These are phyloP conservation scores for Phytophthora pini DNA, from an alignment of 352 stramenopile genomes.

Conservation along the genomic window DNA sequence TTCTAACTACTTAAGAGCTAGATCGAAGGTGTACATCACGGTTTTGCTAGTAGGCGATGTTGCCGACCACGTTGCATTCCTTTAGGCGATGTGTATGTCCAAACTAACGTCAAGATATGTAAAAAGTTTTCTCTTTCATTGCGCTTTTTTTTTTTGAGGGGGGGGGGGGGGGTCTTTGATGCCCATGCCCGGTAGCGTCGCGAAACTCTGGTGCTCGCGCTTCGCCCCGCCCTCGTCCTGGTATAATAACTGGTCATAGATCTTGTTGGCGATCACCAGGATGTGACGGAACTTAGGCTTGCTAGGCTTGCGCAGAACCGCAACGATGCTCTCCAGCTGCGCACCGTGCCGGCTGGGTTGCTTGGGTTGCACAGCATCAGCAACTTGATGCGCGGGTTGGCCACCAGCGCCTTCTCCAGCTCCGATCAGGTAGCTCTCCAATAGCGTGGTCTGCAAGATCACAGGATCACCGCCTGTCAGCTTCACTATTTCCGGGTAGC, in stretches of 20 bases:
- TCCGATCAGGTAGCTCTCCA: too few species aligned
- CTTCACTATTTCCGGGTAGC: too few species aligned
- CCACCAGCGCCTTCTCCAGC: background rate
- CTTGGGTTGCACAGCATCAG: constrained; percentile 97
- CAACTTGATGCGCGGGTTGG: constrained; percentile 77
- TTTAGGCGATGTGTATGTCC: constrained; percentile 18
- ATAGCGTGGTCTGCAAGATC: too few species aligned
- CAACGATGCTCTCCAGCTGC: constrained; percentile 63
- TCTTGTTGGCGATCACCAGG: constrained; percentile 93
- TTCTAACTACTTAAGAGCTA: constrained; percentile 25
- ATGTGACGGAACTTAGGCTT: constrained; percentile 79
- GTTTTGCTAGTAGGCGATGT: constrained; percentile 29
- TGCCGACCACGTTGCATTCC: constrained; percentile 12
- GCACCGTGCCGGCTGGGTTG: constrained; percentile 93
- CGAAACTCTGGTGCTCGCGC: too few species aligned
- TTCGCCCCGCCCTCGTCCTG: too few species aligned
- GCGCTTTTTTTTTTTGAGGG: too few species aligned
- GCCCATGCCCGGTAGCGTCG: too few species aligned
- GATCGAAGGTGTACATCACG: background rate
- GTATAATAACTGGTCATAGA: constrained; percentile 89
- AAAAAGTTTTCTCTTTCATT: constrained; percentile 5
- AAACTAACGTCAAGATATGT: constrained; percentile 22
- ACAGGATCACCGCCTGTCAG: too few species aligned
- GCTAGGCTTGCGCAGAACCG: constrained; percentile 57
- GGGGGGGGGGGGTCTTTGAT: background rate